Conservation (phyloP, 139 green algal species). For the Coelastrella sp. region DNA sequence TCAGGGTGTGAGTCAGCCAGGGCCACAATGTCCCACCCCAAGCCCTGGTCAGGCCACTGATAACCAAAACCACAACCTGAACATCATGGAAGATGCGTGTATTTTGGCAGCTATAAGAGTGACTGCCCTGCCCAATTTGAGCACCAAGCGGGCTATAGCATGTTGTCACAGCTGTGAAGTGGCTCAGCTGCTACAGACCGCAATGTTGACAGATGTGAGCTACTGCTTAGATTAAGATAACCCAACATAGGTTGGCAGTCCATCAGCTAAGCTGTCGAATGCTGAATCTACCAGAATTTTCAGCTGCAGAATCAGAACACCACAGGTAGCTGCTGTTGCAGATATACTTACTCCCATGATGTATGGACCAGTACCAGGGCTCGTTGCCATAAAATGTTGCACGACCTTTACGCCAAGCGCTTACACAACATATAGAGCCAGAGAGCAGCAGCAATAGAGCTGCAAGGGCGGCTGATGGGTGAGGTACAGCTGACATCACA, state of each 20-base stretch:
- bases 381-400: conserved; percentile 30
- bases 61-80: conserved; percentile 52
- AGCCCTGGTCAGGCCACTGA: conserved; percentile 46
- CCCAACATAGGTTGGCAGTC: too few species aligned
- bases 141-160: background rate
- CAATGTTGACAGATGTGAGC: background rate
- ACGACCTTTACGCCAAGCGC: background rate
- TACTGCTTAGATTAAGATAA: background rate
- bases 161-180: too few species aligned
- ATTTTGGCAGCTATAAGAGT: background rate
- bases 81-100: background rate
- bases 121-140: background rate
- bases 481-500: too few species aligned
- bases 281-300: background rate
- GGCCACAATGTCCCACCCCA: conserved; percentile 50
- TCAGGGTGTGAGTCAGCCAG: conserved; percentile 45
- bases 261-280: background rate
- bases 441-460: too few species aligned
- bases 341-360: conserved; percentile 45
- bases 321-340: background rate
- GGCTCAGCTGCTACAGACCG: background rate
- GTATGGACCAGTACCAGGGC: conserved; percentile 50
- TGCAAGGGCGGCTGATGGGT: too few species aligned
- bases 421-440: too few species aligned
- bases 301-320: background rate